phyloP scores from a whole-genome alignment of 148 eudicot genomes.

The Cornus florida region DNA sequence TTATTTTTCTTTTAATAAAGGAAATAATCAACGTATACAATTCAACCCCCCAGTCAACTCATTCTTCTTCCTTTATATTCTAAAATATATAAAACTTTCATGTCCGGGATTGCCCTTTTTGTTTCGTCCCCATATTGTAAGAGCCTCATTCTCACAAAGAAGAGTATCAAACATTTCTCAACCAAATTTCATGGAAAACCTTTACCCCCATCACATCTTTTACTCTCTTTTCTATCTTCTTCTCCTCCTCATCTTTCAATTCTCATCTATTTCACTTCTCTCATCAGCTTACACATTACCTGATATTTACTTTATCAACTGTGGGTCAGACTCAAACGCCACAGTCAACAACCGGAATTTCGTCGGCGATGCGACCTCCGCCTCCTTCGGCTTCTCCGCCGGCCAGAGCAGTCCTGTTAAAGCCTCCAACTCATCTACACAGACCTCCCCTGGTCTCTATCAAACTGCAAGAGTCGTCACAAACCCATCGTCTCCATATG shows the following conservation, averaged over 20 bases:
- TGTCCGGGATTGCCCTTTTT: not conserved
- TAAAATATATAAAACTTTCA: not conserved
- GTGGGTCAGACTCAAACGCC: slow-evolving; percentile 38
- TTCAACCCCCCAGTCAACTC: not conserved
- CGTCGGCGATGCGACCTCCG: slow-evolving; percentile 24
- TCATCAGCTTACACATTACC: slow-evolving; percentile 10
- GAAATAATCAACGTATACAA: too few relatives aligned
- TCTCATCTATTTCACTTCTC: slow-evolving; percentile 8
- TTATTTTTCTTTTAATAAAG: too few relatives aligned
- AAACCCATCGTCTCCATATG: slow-evolving; percentile 20
- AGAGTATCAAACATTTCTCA: too few relatives aligned
- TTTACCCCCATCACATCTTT: not conserved
- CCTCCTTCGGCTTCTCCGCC: slow-evolving; percentile 7
- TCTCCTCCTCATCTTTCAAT: not conserved
- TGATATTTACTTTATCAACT: slow-evolving; percentile 45
- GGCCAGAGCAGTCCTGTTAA: slow-evolving; percentile 1
- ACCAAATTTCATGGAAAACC: slow-evolving; percentile 3
- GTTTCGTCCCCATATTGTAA: too few relatives aligned
- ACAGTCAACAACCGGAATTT: slow-evolving; percentile 26
- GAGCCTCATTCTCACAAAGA: not conserved
- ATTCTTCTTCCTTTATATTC: not conserved
- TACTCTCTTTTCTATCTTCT: not conserved
- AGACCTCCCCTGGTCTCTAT: slow-evolving; percentile 10
- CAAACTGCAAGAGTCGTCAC: slow-evolving; percentile 37
- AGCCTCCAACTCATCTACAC: slow-evolving; percentile 10